Conservation (phyloP, 257 asterid species). For the Forsythia viridissima region DNA sequence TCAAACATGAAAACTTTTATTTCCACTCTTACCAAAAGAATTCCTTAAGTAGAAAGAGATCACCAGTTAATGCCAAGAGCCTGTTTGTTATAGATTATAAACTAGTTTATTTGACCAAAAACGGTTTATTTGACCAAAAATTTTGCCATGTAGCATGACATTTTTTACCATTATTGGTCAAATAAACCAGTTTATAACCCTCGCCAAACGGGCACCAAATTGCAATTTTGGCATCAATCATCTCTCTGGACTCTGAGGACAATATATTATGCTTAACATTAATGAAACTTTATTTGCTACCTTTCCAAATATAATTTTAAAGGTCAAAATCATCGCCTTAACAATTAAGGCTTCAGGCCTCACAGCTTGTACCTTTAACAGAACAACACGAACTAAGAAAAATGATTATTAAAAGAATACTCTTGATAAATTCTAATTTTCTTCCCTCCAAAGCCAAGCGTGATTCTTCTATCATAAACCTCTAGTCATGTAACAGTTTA, state of each 20-base stretch:
- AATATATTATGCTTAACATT: not conserved
- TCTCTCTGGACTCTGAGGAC: not conserved
- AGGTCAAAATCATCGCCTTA: not conserved
- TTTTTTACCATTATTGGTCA: too few relatives aligned
- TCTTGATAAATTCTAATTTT: not conserved
- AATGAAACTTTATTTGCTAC: not conserved
- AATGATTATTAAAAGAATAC: not conserved
- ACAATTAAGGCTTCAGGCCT: not conserved
- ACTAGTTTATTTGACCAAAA: too few relatives aligned
- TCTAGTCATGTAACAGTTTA: not conserved
- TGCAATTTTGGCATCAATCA: not conserved
- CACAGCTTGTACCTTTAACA: not conserved
- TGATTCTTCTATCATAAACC: slow-evolving; percentile 6
- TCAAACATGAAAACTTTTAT: not conserved
- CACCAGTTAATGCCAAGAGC: not conserved
- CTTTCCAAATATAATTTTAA: not conserved
- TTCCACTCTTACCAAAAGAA: not conserved
- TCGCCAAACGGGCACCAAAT: too few relatives aligned
- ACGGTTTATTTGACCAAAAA: too few relatives aligned
- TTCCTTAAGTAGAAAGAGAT: not conserved
- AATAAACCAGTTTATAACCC: too few relatives aligned
- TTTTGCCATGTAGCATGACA: too few relatives aligned
- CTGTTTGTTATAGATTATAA: too few relatives aligned
- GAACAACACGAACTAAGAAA: slow-evolving; percentile 8
- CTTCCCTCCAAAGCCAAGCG: slow-evolving; percentile 1